phyloP scores from a whole-genome alignment of 2,329 filamentous ascomycete genomes.

The Nigrospora oryzae region DNA sequence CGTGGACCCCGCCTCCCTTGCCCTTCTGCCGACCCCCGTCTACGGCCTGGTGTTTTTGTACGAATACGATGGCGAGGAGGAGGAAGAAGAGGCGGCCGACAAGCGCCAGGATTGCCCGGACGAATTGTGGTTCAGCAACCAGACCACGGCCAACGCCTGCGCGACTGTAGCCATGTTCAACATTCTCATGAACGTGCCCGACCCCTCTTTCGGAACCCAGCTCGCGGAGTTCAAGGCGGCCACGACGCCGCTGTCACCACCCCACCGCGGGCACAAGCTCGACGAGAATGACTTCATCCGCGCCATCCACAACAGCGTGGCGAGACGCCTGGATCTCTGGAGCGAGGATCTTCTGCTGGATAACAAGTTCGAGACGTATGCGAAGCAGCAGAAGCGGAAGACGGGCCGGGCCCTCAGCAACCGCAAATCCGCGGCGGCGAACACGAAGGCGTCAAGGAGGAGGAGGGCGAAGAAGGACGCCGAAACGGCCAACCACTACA shows the following conservation, averaged over 20 bases:
- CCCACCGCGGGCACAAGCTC: conserved; percentile 68
- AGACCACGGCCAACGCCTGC: conserved; percentile 80
- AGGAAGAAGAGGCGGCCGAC: conserved; percentile 41
- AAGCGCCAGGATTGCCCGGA: conserved; percentile 45
- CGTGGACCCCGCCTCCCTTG: conserved; percentile 58
- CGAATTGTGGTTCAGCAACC: conserved; percentile 88
- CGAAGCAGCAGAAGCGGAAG: conserved; percentile 20
- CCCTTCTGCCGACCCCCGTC: conserved; percentile 61
- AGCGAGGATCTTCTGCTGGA: conserved; percentile 59
- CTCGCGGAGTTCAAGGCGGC: conserved; percentile 65
- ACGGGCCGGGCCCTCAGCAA: conserved; percentile 2
- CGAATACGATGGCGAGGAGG: conserved; percentile 53
- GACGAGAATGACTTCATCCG: conserved; percentile 70
- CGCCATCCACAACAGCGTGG: conserved; percentile 80
- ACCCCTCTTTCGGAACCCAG: conserved; percentile 59
- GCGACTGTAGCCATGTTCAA: conserved; percentile 90
- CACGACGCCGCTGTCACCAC: conserved; percentile 60
- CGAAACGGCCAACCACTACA: conserved; percentile 74
- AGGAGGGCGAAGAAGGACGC: conserved; percentile 31
- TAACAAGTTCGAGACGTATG: conserved; percentile 39
- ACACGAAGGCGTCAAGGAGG: conserved; percentile 17
- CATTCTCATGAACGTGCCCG: conserved; percentile 76
- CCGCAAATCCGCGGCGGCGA: conserved; percentile 22
- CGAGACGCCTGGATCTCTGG: conserved; percentile 68
- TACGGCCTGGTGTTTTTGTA: conserved; percentile 88